phyloP scores from a whole-genome alignment of 768 basidiomycete species.

The Kwoniella heveanensis region DNA sequence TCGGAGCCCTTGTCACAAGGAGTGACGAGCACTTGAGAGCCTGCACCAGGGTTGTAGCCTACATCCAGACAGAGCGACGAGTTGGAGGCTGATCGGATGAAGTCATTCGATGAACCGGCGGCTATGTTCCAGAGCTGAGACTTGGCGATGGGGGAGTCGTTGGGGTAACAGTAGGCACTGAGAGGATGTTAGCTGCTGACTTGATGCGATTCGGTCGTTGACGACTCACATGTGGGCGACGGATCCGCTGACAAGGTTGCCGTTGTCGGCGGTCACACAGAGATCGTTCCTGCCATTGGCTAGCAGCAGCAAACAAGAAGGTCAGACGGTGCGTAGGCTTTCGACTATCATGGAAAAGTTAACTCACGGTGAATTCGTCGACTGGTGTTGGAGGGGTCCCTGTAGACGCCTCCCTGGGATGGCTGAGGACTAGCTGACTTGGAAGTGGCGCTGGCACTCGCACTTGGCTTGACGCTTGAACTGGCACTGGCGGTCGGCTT shows the following conservation, averaged over 20 bases:
- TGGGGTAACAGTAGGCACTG: constrained; percentile 17
- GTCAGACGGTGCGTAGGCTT: too few relatives aligned
- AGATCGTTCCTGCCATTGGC: constrained; percentile 11
- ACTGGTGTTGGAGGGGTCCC: constrained; percentile 9
- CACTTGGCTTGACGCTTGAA: constrained; percentile 1
- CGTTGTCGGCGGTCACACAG: constrained; percentile 16
- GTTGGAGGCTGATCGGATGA: constrained; percentile 10
- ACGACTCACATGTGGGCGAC: constrained; percentile 9
- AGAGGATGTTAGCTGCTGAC: neutral
- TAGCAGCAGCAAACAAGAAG: too few relatives aligned
- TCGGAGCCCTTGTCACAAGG: neutral
- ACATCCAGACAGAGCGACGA: constrained; percentile 16
- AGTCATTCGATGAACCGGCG: neutral
- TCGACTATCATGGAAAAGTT: neutral
- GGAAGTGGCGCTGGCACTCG: neutral
- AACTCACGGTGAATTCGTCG: constrained; percentile 22
- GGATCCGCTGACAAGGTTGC: neutral
- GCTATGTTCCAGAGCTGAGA: constrained; percentile 23
- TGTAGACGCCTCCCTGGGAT: constrained; percentile 14
- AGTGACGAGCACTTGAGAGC: constrained; percentile 1
- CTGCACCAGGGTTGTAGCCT: constrained; percentile 5
- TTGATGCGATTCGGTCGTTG: neutral
- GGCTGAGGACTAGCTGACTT: constrained; percentile 7
- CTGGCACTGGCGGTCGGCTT: neutral
- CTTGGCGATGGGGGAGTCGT: constrained; percentile 11